Base-by-base conservation (phyloP, 176 grass and related monocot genomes). In the Oryza longistaminata region DNA sequence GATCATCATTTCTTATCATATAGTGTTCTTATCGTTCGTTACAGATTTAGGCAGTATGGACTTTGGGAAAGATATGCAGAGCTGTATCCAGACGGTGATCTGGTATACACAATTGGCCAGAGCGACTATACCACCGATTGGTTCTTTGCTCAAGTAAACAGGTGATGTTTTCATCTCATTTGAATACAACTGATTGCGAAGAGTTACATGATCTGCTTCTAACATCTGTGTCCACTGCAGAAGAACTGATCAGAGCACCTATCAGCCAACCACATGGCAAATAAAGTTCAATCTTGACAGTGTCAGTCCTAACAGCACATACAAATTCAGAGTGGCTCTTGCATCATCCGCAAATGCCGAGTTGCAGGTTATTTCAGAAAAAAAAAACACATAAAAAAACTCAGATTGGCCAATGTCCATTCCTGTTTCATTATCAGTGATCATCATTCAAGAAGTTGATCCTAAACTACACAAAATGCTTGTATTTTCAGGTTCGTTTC, bases 71-170 rank as follows among this genome's bases (percentile, higher is more conserved):
- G 90, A 64, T 97, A 97, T 10, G 69, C 92, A 22, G 94, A 97
- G 45, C 52, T 94, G 9, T 97, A 97, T 72, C 88, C 90, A 58
- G 70, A 89, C 50, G 44, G 61, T 35, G 94, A 97, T 86, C 81
- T 97, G 71, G 85, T 90, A 17, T 97, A 88, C 60, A 94, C 87
- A 37, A 43, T 97, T 33, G 92, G 90, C 61, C 66, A 92, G 85
- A 97, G 94, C 60, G 66, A 94, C 62, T 94, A 94, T 55, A n/a
- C n/a, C 33, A 97, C 76, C 27, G 92, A 94, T 78, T 97, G 94
- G 94, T 97, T 97, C 80, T 97, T 87, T 45, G 94, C 94, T 77
- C 94, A 97, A 85, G 92, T 97, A 75, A 92, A 74, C 77, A 97
- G 94, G 94, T 97, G n/a, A 2, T 10, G 29, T 65, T 81, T 86